Conservation (phyloP, 768 basidiomycete genomes). For the Suillus fuscotomentosus region DNA sequence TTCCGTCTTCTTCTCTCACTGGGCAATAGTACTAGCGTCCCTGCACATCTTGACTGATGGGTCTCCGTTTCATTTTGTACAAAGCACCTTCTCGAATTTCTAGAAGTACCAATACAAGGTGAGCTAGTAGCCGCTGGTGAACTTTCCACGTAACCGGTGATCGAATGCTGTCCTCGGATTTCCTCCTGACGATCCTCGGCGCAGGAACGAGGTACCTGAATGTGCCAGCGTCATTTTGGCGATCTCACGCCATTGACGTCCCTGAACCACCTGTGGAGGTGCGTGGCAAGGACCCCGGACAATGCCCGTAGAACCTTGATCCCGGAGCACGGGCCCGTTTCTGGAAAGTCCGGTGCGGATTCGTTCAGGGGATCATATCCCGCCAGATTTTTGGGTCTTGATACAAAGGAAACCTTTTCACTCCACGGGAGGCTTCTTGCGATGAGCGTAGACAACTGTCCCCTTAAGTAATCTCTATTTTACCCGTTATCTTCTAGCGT, state of each 20-base stretch:
- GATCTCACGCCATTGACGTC: slow-evolving; percentile 26
- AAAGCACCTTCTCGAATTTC: slow-evolving; percentile 5
- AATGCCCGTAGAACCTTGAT: not conserved
- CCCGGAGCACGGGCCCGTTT: not conserved
- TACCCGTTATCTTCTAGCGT: not conserved
- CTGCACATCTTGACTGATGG: slow-evolving; percentile 1
- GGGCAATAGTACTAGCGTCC: not conserved
- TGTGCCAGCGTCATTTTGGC: slow-evolving; percentile 14
- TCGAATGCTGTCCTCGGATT: slow-evolving; percentile 30
- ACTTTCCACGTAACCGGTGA: slow-evolving; percentile 8
- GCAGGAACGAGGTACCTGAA: slow-evolving; percentile 30
- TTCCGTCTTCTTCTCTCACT: not conserved
- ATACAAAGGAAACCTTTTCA: not conserved
- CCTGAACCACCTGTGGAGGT: slow-evolving; percentile 15
- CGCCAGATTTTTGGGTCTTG: not conserved
- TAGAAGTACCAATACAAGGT: slow-evolving; percentile 18
- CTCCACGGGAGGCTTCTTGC: not conserved
- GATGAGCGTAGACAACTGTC: not conserved
- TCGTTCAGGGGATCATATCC: not conserved
- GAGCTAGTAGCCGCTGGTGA: slow-evolving; percentile 1
- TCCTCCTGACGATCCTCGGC: slow-evolving; percentile 12
- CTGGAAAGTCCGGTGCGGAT: not conserved
- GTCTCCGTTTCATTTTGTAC: slow-evolving; percentile 6
- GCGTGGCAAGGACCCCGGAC: slow-evolving; percentile 1
- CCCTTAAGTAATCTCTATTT: not conserved